Evolutionary conservation across 345 rosid genomes (phyloP).

Genomic region (Combretum micranthum): DNA sequence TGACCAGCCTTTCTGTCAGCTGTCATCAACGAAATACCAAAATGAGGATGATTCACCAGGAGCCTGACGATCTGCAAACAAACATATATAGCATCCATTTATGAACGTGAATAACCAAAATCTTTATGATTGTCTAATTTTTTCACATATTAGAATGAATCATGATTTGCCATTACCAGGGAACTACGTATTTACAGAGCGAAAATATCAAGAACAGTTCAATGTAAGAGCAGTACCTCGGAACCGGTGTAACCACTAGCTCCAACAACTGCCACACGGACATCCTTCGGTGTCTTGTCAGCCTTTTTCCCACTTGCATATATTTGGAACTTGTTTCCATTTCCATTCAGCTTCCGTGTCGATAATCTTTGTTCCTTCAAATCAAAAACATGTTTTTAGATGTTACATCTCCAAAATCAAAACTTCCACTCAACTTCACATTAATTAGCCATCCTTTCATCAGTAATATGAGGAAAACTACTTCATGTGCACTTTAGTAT

Average conservation of each 20-base stretch:
- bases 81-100: background rate
- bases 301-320: constrained; percentile 28
- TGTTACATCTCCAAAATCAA: too few relatives aligned
- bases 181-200: background rate
- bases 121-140: background rate
- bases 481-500: too few relatives aligned
- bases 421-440: too few relatives aligned
- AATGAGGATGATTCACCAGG: constrained; percentile 70
- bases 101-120: background rate
- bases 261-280: constrained; percentile 84
- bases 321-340: constrained; percentile 15
- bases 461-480: too few relatives aligned
- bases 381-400: too few relatives aligned
- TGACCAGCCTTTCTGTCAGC: constrained; percentile 99
- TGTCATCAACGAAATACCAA: constrained; percentile 71
- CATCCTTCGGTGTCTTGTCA: constrained; percentile 33
- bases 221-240: constrained; percentile 41
- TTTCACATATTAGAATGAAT: background rate
- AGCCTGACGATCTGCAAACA: constrained; percentile 75
- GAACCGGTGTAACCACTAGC: constrained; percentile 99
- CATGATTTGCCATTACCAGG: background rate
- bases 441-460: too few relatives aligned
- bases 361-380: background rate
- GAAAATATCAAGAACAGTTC: background rate
- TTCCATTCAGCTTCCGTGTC: constrained; percentile 7